Base-by-base conservation (phyloP, 2,329 filamentous ascomycete species). In the Apiospora hydei region DNA sequence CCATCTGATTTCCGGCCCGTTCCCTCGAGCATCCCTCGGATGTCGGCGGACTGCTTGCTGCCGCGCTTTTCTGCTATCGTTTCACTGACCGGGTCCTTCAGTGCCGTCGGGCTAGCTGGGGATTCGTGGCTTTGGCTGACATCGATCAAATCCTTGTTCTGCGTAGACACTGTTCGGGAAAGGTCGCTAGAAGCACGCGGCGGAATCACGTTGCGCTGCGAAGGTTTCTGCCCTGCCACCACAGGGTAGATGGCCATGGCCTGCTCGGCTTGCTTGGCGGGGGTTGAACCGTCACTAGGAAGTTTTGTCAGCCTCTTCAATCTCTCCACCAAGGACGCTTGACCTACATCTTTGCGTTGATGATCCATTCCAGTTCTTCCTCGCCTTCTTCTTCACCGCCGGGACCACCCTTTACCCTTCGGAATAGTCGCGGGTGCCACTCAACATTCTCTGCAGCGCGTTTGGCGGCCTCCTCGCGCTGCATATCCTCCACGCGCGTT, bases 311-410 rank as follows among this genome's bases (percentile, higher is more conserved):
- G 30, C 41, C 34, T 8, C 5, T 26, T 44, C n/a, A 44, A 30
- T 10, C 44, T 46, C 13, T 5, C 10, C 66, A 8, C 26, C 66
- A 11, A 46, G 26, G 18, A 26, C 5, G 8, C 14, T 26, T 3
- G 0, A 57, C 86, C 79, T 83, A 97, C 95, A 99, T 89, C 71
- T 91, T 87, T 1, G 95, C 92, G 81, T 96, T 93, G 78, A 99
- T 93, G 78, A 98, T 95, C 94, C 94, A 99, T 82, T 98, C 96
- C 43, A 99, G 85, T 75, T 94, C 94, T 80, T 97, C 94, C 81
- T 97, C 93, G 41, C 93, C 94, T 80, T 96, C 92, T 74, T 96
- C 93, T 4, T 88, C 80, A 1, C 91, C 91, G 44, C 91, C 92
- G 1, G 91, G 90, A 1, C 92, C 93, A 34, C 91, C 91, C 64